Base-by-base conservation (phyloP, 768 basidiomycete species). In the Lactarius quietus region DNA sequence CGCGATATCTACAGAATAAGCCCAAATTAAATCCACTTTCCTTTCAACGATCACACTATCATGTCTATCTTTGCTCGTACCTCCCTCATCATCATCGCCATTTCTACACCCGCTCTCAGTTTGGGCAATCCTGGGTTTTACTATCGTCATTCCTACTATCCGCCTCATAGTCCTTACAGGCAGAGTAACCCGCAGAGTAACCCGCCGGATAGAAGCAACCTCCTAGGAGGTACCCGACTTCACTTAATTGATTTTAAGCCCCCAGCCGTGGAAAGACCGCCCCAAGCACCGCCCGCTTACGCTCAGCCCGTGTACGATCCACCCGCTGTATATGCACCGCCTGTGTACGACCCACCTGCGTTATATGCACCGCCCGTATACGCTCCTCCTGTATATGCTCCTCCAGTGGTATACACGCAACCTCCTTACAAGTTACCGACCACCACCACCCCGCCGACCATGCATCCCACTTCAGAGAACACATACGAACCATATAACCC, bases 1-100 rank as follows among this genome's bases (percentile, higher is more conserved):
- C 6, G 14, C 63, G 20, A 65, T 23, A 39, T 36, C 53, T 26
- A 41, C 62, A 58, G 6, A 23, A 57, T 26, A 66, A 38, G 29
- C 65, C 39, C 17, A 31, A 41, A 62, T 61, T 56, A 51, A 55
- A 38, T 59, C 48, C 39, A 65, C 63, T 38, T 57, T 67, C 63
- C 23, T 36, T 67, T 65, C 45, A 51, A 64, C 52, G 23, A 31
- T 29, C 57, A 64, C 62, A 23, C 35, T 55, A 60, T 26, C 26
- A 67, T 67, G 66, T 61, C 57, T 56, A 55, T 65, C 53, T 33
- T 67, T 36, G 39, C 35, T 60, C 64, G 53, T 45, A 55, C 43
- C 35, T 57, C 54, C 58, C 43, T 67, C 33, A 14, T 67, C 39
- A 56, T 65, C 53, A 39, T 65, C 54, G 54, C 63, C 17, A 64